A percentile compares a stretch with the other conserved stretches of the same genome.
Conservation (phyloP, 345 rosid genomes). For the Hevea brasiliensis region DNA sequence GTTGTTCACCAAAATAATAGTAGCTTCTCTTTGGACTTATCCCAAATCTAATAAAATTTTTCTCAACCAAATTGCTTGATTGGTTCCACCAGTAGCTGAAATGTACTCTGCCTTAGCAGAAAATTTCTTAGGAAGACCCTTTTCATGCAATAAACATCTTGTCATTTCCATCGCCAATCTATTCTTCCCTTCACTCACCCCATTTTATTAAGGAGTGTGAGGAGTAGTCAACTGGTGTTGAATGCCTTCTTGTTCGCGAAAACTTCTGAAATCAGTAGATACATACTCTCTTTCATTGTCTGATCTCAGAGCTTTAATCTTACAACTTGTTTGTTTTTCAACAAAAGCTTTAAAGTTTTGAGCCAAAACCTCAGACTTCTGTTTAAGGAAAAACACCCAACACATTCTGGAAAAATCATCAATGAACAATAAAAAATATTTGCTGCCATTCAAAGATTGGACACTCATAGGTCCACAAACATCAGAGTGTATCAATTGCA, state of each 20-base stretch:
- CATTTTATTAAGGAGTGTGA: background rate
- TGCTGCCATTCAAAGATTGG: background rate
- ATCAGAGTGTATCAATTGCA: background rate
- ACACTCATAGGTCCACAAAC: too few relatives aligned
- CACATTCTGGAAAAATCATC: background rate
- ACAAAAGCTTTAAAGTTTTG: background rate
- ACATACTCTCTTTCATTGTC: background rate
- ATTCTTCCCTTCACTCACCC: background rate
- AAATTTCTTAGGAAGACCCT: background rate
- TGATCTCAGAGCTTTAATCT: background rate
- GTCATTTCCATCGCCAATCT: background rate
- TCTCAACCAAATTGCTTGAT: too few relatives aligned
- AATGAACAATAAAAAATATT: background rate
- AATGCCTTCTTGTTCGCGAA: background rate
- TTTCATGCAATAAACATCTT: background rate
- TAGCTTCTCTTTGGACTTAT: too few relatives aligned
- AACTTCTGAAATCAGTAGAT: background rate
- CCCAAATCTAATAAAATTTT: too few relatives aligned
- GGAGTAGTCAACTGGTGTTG: background rate
- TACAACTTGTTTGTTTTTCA: background rate
- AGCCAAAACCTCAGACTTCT: too few relatives aligned
- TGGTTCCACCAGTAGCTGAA: too few relatives aligned
- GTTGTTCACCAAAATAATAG: too few relatives aligned
- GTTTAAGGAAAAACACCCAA: too few relatives aligned
- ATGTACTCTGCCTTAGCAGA: too few relatives aligned